Conservation (phyloP, 345 rosid genomes). For the Populus nigra region DNA sequence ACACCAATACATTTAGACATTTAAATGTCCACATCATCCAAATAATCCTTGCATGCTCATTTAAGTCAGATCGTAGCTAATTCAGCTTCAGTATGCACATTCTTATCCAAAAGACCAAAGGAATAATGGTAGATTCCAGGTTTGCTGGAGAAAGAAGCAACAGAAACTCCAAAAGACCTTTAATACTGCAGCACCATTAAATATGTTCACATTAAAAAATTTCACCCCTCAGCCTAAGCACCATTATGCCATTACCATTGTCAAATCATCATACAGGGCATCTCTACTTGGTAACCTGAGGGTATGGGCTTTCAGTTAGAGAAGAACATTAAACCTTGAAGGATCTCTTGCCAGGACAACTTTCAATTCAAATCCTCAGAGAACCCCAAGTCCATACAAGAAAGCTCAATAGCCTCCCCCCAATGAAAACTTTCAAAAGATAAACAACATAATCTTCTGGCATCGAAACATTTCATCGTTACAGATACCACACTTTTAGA, state of each 20-base stretch:
- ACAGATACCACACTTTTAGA: not conserved
- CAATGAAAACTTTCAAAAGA: not conserved
- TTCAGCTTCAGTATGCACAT: too few species aligned
- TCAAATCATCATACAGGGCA: too few species aligned
- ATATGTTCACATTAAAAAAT: slow-evolving; percentile 1
- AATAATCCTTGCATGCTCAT: too few species aligned
- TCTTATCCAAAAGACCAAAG: too few species aligned
- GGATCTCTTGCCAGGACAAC: slow-evolving; percentile 1
- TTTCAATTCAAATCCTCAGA: not conserved
- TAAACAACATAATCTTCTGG: slow-evolving; percentile 2
- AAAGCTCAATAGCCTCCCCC: not conserved
- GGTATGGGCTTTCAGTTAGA: not conserved
- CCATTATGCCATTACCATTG: not conserved
- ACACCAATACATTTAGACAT: too few species aligned
- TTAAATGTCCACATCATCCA: too few species aligned
- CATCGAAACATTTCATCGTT: not conserved
- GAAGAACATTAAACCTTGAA: not conserved
- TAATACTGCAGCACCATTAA: not conserved
- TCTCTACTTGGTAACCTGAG: not conserved
- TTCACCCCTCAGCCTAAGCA: not conserved
- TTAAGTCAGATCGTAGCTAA: too few species aligned
- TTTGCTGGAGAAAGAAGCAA: slow-evolving; percentile 22
- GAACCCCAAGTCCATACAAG: not conserved
- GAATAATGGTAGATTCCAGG: too few species aligned
- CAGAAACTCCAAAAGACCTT: slow-evolving; percentile 47